Evolutionary conservation across 257 asterid species (phyloP).

Genomic region (Solanum pennellii): DNA sequence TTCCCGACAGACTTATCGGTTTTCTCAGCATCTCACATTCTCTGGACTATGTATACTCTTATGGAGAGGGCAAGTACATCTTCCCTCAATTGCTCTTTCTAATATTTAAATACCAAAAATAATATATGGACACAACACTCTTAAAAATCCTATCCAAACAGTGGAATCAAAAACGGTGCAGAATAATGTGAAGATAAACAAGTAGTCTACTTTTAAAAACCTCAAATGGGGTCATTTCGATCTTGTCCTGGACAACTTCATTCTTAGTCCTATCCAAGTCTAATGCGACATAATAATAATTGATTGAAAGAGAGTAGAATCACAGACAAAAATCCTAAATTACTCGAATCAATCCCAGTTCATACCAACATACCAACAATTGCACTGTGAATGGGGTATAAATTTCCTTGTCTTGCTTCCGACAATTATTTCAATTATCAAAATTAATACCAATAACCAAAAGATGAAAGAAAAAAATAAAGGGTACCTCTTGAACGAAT

Average conservation of each 20-base stretch:
- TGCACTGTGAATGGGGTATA: not conserved
- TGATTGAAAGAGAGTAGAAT: not conserved
- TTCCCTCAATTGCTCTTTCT: not conserved
- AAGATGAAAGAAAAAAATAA: not conserved
- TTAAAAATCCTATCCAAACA: not conserved
- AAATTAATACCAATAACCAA: not conserved
- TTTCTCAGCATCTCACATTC: not conserved
- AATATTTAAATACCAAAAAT: not conserved
- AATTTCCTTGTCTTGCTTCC: not conserved
- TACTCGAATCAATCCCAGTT: not conserved
- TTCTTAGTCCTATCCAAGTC: not conserved
- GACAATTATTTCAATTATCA: not conserved
- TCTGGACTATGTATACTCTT: not conserved
- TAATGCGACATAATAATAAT: not conserved
- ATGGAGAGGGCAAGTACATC: not conserved
- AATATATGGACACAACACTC: not conserved
- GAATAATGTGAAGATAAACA: not conserved
- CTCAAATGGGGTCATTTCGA: not conserved
- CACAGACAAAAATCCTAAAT: not conserved
- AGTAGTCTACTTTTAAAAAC: not conserved
- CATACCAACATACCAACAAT: not conserved
- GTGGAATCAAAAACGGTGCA: not conserved
- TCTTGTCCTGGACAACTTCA: not conserved
- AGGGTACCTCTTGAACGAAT: slow-evolving; percentile 71
- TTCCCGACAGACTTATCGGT: not conserved